Evolutionary conservation across 192 early-diverging fungal species (phyloP).

Genomic region (Dissophora ornata): DNA sequence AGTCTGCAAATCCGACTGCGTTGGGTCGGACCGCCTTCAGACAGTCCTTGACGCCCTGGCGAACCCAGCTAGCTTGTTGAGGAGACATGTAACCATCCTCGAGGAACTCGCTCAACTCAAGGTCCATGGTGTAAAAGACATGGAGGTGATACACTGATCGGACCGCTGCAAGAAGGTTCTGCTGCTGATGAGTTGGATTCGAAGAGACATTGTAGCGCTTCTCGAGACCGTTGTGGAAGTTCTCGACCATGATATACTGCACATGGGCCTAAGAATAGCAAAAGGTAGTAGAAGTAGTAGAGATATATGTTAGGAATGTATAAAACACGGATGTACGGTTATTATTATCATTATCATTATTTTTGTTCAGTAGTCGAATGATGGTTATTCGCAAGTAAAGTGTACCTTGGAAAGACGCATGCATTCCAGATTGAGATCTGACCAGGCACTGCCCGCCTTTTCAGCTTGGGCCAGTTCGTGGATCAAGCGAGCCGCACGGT

Average conservation of each 20-base stretch:
- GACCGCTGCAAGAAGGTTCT: slow-evolving; percentile 57
- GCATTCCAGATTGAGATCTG: slow-evolving; percentile 79
- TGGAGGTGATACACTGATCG: slow-evolving; percentile 58
- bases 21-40: slow-evolving; percentile 78
- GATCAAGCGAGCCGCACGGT: slow-evolving; percentile 77
- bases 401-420: slow-evolving; percentile 67
- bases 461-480: slow-evolving; percentile 69
- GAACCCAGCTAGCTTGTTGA: slow-evolving; percentile 62
- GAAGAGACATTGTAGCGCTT: slow-evolving; percentile 24
- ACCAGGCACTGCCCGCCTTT: slow-evolving; percentile 65
- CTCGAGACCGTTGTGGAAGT: slow-evolving; percentile 68
- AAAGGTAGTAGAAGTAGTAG: background rate
- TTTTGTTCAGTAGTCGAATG: no score
- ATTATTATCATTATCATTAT: background rate
- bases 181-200: slow-evolving; percentile 20
- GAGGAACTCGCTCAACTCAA: slow-evolving; percentile 72
- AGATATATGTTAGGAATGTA: background rate
- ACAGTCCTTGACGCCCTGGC: slow-evolving; percentile 56
- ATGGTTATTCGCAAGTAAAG: no score
- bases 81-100: slow-evolving; percentile 62
- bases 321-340: background rate
- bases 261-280: slow-evolving; percentile 68
- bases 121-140: slow-evolving; percentile 73
- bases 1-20: slow-evolving; percentile 83
- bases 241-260: slow-evolving; percentile 76